These are phyloP conservation scores for Chlorella vulgaris DNA, from an alignment of 139 green algal species.

Conservation along the genomic window DNA sequence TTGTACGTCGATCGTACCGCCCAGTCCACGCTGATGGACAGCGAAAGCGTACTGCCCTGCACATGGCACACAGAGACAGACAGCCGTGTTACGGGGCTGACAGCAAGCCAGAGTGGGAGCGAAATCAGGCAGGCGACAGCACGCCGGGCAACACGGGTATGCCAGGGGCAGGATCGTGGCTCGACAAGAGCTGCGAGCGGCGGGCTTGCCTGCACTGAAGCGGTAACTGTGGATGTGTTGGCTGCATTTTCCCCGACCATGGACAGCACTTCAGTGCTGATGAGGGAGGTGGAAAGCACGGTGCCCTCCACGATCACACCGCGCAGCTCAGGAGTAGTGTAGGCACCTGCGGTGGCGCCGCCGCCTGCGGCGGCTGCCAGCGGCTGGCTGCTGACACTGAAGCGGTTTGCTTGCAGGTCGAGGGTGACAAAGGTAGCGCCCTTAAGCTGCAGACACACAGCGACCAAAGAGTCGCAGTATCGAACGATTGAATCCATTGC, in stretches of 20 bases:
- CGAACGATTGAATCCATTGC: neutral
- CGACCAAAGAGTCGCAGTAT: neutral
- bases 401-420: neutral
- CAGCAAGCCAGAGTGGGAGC: too few species aligned
- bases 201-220: neutral
- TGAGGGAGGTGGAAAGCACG: neutral
- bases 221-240: neutral
- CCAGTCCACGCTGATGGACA: neutral
- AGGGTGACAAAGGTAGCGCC: constrained; percentile 7
- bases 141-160: neutral
- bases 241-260: neutral
- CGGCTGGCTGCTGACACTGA: neutral
- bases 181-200: neutral
- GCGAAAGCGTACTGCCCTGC: constrained; percentile 14
- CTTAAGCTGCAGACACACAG: constrained; percentile 1
- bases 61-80: neutral
- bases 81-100: too few species aligned
- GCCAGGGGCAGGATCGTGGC: neutral
- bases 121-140: too few species aligned
- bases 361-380: neutral
- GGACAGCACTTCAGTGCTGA: neutral
- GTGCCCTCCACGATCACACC: neutral
- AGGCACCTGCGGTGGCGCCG: neutral
- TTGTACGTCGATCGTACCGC: neutral
- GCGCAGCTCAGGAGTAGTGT: neutral